A percentile compares a stretch with the other conserved stretches of the same genome.
Evolutionary conservation across 139 green algal genomes (phyloP).

Genomic region (Pleodorina starrii): DNA sequence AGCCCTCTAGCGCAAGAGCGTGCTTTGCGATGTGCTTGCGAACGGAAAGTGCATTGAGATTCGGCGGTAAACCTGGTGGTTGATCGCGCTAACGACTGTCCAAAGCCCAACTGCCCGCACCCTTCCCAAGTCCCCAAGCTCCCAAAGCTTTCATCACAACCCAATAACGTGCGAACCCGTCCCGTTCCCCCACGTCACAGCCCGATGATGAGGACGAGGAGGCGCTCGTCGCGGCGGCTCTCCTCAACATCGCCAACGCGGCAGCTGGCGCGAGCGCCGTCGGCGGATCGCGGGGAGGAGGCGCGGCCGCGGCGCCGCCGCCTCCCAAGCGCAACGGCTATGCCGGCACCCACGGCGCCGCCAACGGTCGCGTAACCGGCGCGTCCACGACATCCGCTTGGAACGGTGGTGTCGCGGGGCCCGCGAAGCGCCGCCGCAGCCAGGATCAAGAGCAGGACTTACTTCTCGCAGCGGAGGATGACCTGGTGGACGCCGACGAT

Average conservation of each 20-base stretch:
- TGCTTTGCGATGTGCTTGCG: too few relatives aligned
- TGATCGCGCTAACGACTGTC: too few relatives aligned
- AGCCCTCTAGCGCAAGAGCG: too few relatives aligned
- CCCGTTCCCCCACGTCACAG: too few relatives aligned
- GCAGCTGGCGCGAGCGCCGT: not conserved
- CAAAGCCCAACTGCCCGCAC: too few relatives aligned
- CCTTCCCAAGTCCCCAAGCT: too few relatives aligned
- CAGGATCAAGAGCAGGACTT: too few relatives aligned
- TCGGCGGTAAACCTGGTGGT: too few relatives aligned
- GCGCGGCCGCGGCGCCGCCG: not conserved
- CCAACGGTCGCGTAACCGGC: not conserved
- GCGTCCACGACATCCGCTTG: not conserved
- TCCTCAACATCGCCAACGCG: slow-evolving; percentile 28
- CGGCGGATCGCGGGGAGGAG: not conserved
- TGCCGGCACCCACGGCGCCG: not conserved
- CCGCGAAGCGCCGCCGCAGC: slow-evolving; percentile 23
- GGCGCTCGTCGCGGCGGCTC: slow-evolving; percentile 11
- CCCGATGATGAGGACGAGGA: slow-evolving; percentile 33
- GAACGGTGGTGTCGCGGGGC: not conserved
- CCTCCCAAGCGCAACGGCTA: slow-evolving; percentile 28
- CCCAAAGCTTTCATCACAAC: not conserved
- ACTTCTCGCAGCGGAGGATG: slow-evolving; percentile 11
- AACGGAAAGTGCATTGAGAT: too few relatives aligned
- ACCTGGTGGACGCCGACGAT: not conserved
- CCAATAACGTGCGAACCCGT: too few relatives aligned